Percentiles rank a stretch among this genome's conserved stretches.
These are phyloP conservation scores for Lumnitzera racemosa DNA, from an alignment of 345 rosid genomes.

Conservation along the genomic window DNA sequence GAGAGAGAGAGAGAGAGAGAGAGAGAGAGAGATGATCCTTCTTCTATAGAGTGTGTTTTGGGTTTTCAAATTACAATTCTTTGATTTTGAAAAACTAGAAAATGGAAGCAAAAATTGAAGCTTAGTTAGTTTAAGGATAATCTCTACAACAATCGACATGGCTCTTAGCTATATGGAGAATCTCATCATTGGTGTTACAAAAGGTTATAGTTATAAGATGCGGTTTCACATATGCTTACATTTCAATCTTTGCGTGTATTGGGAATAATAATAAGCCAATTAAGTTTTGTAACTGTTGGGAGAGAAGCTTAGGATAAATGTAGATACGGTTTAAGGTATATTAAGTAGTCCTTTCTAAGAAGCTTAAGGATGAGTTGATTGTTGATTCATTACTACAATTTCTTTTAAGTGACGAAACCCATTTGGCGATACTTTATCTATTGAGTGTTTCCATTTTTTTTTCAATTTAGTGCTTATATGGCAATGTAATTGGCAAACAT, in stretches of 20 bases:
- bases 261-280: slow-evolving; percentile 30
- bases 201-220: slow-evolving; percentile 80
- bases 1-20: no score
- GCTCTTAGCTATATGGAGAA: slow-evolving; percentile 60
- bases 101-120: slow-evolving; percentile 22
- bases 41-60: no score
- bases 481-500: no score
- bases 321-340: slow-evolving; percentile 24
- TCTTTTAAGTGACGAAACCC: no score
- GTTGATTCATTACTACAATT: slow-evolving; percentile 6
- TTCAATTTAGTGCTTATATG: no score
- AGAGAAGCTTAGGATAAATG: slow-evolving; percentile 27
- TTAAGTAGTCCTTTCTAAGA: slow-evolving; percentile 23
- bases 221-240: slow-evolving; percentile 74
- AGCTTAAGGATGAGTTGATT: slow-evolving; percentile 32
- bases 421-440: no score
- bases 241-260: slow-evolving; percentile 74
- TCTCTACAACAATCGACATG: slow-evolving; percentile 25
- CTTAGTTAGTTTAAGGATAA: slow-evolving; percentile 23
- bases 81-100: neutral
- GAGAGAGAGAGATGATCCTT: no score
- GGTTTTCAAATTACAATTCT: no score
- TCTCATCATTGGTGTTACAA: slow-evolving; percentile 31
- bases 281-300: slow-evolving; percentile 10
- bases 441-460: no score